Evolutionary conservation across 2,329 filamentous ascomycete species (phyloP), one percentile per base, ranked within the genome.

Genomic region (Cryphonectria naterciae): DNA sequence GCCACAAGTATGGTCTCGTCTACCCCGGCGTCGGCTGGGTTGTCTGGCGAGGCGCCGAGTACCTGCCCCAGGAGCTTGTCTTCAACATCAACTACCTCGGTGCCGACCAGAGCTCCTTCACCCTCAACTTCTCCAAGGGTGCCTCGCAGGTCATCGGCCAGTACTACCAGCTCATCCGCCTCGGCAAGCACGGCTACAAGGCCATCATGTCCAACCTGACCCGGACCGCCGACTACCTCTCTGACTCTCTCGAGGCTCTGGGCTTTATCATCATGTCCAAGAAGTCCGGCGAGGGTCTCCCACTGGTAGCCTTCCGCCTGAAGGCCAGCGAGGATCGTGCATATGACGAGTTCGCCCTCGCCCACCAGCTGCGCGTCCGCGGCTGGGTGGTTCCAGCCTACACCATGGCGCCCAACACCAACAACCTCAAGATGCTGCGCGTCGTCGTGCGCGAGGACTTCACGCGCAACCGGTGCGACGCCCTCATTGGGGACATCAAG

Each of bases 51-150:
- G 88, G 90, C 54, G 88, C 93, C 66, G 91, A 96, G 80, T 96
- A 87, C 82, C 87, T 97, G 2, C 95, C 95, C 10, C 87, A 95
- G 79, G 95, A 98, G 78, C 90, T 98, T 32, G 94, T 98, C 77
- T 98, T 98, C 89, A 98, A 97, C 87, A 98, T 98, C 88, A 98
- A 98, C 87, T 98, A 98, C 83, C 91, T 98, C 7, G 95, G 95
- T 65, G 95, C 95, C 15, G 94, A 98, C 79, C 95, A 98, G 80
- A 92, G 94, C 2, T 97, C 94, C 3, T 98, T 98, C 84, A 98
- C 95, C 0, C 89, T 98, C 72, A 98, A 98, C 86, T 98, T 98
- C 85, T 97, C 93, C 79, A 97, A 97, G 81, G 95, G 95, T 70
- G 95, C 95, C 17, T 94, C 92, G 7, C 95, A 98, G 79, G 93